phyloP scores from a whole-genome alignment of 2,329 filamentous ascomycete genomes.

The Nigrospora oryzae region DNA sequence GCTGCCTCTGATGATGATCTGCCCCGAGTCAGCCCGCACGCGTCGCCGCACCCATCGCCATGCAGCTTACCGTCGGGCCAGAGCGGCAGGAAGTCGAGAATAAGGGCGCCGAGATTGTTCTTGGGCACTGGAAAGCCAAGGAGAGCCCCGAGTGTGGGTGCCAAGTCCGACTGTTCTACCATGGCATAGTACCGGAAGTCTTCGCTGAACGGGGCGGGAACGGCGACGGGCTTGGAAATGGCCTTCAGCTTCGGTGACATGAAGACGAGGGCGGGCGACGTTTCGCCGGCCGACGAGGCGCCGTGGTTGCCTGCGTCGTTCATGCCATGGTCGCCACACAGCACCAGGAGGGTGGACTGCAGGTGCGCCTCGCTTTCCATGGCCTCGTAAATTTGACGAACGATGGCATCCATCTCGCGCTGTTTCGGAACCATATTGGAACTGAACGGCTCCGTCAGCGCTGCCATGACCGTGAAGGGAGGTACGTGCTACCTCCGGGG shows the following conservation, averaged over 20 bases:
- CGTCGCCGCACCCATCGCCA: conserved; percentile 7
- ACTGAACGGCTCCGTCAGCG: conserved; percentile 30
- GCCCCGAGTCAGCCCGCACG: background rate
- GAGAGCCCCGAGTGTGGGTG: conserved; percentile 78
- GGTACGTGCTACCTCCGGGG: conserved; percentile 56
- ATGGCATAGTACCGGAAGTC: conserved; percentile 78
- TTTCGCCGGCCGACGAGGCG: conserved; percentile 87
- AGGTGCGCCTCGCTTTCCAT: conserved; percentile 66
- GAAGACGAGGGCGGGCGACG: conserved; percentile 85
- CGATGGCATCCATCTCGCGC: conserved; percentile 82
- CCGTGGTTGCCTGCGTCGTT: conserved; percentile 97
- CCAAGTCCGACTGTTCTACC: conserved; percentile 92
- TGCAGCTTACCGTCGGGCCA: conserved; percentile 55
- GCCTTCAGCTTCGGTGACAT: conserved; percentile 72
- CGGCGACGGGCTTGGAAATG: conserved; percentile 33
- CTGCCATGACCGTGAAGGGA: background rate
- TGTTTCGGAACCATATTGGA: conserved; percentile 92
- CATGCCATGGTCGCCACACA: conserved; percentile 98
- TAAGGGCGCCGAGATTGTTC: conserved; percentile 85
- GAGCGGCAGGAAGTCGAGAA: conserved; percentile 68
- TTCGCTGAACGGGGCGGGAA: conserved; percentile 50
- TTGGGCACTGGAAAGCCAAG: conserved; percentile 80
- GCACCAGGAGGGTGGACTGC: conserved; percentile 68
- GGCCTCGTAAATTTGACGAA: conserved; percentile 66
- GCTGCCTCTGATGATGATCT: conserved; percentile 3